A percentile compares a stretch with the other conserved stretches of the same genome.
Conservation (phyloP, 768 basidiomycete genomes). For the Xanthoconium purpureum region DNA sequence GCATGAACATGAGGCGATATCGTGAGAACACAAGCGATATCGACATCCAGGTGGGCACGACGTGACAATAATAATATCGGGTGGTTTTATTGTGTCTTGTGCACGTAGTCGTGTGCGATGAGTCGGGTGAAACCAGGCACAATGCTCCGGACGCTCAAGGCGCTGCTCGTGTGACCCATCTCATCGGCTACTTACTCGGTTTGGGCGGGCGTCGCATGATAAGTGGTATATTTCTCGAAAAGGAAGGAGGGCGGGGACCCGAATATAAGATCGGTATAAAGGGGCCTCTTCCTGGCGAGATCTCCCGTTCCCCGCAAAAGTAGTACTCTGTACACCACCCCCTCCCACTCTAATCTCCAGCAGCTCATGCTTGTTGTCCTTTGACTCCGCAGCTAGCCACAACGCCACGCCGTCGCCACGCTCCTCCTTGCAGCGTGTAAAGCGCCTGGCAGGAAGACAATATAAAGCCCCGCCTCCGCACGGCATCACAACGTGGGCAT, state of each 20-base stretch:
- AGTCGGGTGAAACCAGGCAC: too few species aligned
- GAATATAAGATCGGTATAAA: slow-evolving; percentile 17
- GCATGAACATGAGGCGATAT: background rate
- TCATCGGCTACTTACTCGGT: slow-evolving; percentile 3
- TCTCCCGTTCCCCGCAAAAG: background rate
- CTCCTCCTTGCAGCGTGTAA: slow-evolving; percentile 5
- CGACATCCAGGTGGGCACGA: too few species aligned
- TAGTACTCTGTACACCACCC: background rate
- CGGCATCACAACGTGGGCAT: slow-evolving; percentile 6
- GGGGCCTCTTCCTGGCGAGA: background rate
- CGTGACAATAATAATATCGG: too few species aligned
- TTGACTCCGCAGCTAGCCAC: background rate
- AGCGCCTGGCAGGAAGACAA: background rate
- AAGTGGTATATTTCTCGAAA: background rate
- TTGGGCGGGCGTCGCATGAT: slow-evolving; percentile 1
- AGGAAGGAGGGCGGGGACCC: slow-evolving; percentile 3
- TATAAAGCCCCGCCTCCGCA: slow-evolving; percentile 3
- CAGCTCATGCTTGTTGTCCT: background rate
- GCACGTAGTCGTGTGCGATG: too few species aligned
- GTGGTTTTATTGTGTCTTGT: too few species aligned
- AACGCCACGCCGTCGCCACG: background rate
- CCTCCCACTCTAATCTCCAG: background rate
- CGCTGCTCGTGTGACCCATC: background rate
- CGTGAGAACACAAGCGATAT: background rate
- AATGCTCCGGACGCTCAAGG: too few species aligned